Percentiles rank a stretch among this genome's conserved stretches.
Conservation (phyloP, 306 rosid genomes). For the Fragaria nilgerrensis region DNA sequence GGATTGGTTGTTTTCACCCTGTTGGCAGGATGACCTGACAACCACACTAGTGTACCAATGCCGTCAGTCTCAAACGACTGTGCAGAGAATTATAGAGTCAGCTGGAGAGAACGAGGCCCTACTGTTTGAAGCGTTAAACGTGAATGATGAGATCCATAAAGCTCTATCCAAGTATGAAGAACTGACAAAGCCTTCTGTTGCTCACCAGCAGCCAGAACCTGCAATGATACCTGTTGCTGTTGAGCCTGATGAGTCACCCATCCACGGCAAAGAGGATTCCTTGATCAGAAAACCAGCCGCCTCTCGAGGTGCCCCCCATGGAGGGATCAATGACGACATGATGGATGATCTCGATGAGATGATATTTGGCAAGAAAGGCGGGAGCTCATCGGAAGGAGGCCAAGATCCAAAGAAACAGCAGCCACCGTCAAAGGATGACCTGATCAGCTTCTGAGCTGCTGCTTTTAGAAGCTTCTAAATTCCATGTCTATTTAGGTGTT, state of each 20-base stretch:
- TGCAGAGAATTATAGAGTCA: slow-evolving; percentile 75
- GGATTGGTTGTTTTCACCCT: neutral
- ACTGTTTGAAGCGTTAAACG: slow-evolving; percentile 92
- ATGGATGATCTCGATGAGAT: slow-evolving; percentile 99
- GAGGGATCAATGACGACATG: slow-evolving; percentile 85
- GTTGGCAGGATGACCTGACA: slow-evolving; percentile 88
- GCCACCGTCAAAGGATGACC: slow-evolving; percentile 75
- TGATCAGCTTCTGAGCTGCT: slow-evolving; percentile 63
- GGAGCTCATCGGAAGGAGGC: slow-evolving; percentile 51
- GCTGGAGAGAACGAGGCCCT: slow-evolving; percentile 90
- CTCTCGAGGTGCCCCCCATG: slow-evolving; percentile 51
- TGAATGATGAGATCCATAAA: slow-evolving; percentile 89
- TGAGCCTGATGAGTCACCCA: slow-evolving; percentile 92
- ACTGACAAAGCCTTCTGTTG: slow-evolving; percentile 49
- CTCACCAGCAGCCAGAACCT: slow-evolving; percentile 62
- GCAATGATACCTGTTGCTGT: slow-evolving; percentile 97
- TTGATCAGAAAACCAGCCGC: slow-evolving; percentile 72
- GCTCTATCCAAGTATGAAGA: slow-evolving; percentile 77
- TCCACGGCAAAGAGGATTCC: slow-evolving; percentile 55
- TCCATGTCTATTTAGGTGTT: slow-evolving; percentile 31
- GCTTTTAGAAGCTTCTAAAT: neutral
- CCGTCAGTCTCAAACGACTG: slow-evolving; percentile 59
- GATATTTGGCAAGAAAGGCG: slow-evolving; percentile 87
- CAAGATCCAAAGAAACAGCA: slow-evolving; percentile 68
- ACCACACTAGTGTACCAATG: slow-evolving; percentile 86